phyloP scores from a whole-genome alignment of 768 basidiomycete species.

The Trametes gibbosa region DNA sequence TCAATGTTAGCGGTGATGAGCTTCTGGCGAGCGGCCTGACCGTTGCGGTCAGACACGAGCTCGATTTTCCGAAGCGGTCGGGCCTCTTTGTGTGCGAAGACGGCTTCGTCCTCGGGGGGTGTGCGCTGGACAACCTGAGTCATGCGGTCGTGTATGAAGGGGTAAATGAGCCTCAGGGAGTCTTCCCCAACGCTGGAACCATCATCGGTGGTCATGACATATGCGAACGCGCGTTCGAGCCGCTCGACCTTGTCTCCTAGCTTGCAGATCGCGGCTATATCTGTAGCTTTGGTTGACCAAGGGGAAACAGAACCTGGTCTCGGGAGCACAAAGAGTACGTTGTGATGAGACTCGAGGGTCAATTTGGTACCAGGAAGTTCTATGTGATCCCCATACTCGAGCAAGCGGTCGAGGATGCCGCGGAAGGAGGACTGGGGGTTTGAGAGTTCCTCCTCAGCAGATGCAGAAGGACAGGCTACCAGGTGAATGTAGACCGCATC shows the following conservation, averaged over 20 bases:
- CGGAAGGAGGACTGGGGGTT: slow-evolving; percentile 44
- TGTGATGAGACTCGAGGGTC: slow-evolving; percentile 33
- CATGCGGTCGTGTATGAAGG: slow-evolving; percentile 93
- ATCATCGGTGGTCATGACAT: slow-evolving; percentile 52
- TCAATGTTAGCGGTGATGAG: slow-evolving; percentile 76
- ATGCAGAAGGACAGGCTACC: slow-evolving; percentile 55
- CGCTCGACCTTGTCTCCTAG: slow-evolving; percentile 71
- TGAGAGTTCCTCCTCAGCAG: slow-evolving; percentile 46
- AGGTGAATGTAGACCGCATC: slow-evolving; percentile 89
- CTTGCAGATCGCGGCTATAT: slow-evolving; percentile 87
- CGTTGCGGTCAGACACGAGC: slow-evolving; percentile 39
- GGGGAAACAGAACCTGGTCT: slow-evolving; percentile 92
- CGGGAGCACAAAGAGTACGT: slow-evolving; percentile 73
- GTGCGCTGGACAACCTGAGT: slow-evolving; percentile 72
- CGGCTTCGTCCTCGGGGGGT: slow-evolving; percentile 51
- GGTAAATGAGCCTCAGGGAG: slow-evolving; percentile 54
- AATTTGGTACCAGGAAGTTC: slow-evolving; percentile 43
- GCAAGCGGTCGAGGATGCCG: slow-evolving; percentile 60
- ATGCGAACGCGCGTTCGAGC: slow-evolving; percentile 81
- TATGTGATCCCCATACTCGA: slow-evolving; percentile 83
- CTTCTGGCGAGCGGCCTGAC: slow-evolving; percentile 51
- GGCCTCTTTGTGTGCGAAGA: slow-evolving; percentile 63
- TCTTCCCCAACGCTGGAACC: slow-evolving; percentile 40
- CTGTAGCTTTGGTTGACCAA: slow-evolving; percentile 99
- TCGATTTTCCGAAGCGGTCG: slow-evolving; percentile 71